phyloP scores from a whole-genome alignment of 768 basidiomycete species.

The Albatrellus ellisii region DNA sequence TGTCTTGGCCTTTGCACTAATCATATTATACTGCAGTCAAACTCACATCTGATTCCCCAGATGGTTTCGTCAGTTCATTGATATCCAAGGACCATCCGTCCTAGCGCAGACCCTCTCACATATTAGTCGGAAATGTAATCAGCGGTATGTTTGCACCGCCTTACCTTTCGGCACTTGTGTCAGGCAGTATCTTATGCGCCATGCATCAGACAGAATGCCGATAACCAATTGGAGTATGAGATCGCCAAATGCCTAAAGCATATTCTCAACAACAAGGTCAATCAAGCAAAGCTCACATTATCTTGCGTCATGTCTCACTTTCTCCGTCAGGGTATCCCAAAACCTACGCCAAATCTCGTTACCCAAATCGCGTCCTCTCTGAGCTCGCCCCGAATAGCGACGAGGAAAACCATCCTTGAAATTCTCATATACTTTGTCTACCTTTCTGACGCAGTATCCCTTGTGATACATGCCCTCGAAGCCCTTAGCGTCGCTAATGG shows the following conservation, averaged over 20 bases:
- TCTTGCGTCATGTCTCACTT: constrained; percentile 4
- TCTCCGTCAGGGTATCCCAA: constrained; percentile 28
- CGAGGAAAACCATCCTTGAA: constrained; percentile 70
- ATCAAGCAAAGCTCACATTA: constrained; percentile 15
- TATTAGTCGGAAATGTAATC: constrained; percentile 54
- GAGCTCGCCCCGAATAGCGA: constrained; percentile 66
- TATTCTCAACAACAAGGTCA: constrained; percentile 57
- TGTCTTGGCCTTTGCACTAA: not conserved
- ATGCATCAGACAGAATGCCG: constrained; percentile 39
- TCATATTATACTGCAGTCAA: not conserved
- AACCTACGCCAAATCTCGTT: constrained; percentile 59
- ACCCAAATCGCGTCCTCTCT: constrained; percentile 73
- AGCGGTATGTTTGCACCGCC: constrained; percentile 33
- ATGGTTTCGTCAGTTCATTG: constrained; percentile 71
- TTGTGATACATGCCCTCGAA: constrained; percentile 68
- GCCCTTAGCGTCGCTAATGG: constrained; percentile 53
- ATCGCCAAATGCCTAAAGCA: constrained; percentile 77
- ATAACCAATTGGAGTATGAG: constrained; percentile 73
- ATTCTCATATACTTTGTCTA: constrained; percentile 64
- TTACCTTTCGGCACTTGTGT: not conserved
- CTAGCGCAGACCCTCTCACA: constrained; percentile 67
- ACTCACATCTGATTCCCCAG: constrained; percentile 22
- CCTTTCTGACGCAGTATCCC: constrained; percentile 38
- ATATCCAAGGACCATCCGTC: constrained; percentile 72
- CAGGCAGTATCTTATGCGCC: not conserved